Evolutionary conservation across 306 rosid genomes (phyloP), one percentile per base, ranked within the genome.

Genomic region (Begonia loranthoides): DNA sequence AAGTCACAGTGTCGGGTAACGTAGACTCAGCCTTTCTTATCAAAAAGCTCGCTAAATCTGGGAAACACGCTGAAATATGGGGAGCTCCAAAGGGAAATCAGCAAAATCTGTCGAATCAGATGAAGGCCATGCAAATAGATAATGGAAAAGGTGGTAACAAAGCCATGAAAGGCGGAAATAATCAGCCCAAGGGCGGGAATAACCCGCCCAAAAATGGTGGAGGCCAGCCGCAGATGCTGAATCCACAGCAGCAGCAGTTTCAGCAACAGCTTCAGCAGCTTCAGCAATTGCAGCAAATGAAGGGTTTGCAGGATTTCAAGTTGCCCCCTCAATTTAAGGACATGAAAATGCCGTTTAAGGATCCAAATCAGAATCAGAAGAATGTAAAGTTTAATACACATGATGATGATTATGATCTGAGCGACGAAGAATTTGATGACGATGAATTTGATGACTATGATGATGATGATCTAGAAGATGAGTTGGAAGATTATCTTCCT

Each of bases 31-130:
- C 72, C 1, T 54, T 92, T 51, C 84, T 92, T 56, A 83, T 92
- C 57, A 92, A 76, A 86, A 92, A 83, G 79, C 87, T 92, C 17
- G 39, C 69, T 0, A 92, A 92, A 62, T 92, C 99, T 9, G 96
- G 96, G 17, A 92, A 92, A 56, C 87, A 80, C 70, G 99, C 96
- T 16, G 88, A 80, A 68, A 55, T 80, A 10, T 92, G 99, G 94
- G 82, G 72, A 12, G 77, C 78, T 13, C 71, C 84, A 0, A 83
- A 87, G 63, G 24, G 63, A 47, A 68, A 70, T 13, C 87, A 73
- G 50, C 78, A 59, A 68, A 62, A 78, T 7, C 36, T 72, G 12
- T 61, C 56, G 4, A 78, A 72, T 58, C 94, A 90, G 86, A 21
- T 76, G 13, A 86, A 80, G 56, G 78, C 74, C 78, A 64, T 76